Evolutionary conservation across 768 basidiomycete species (phyloP), one percentile per base, ranked within the genome.

Genomic region (Lactifluus hygrophoroides): DNA sequence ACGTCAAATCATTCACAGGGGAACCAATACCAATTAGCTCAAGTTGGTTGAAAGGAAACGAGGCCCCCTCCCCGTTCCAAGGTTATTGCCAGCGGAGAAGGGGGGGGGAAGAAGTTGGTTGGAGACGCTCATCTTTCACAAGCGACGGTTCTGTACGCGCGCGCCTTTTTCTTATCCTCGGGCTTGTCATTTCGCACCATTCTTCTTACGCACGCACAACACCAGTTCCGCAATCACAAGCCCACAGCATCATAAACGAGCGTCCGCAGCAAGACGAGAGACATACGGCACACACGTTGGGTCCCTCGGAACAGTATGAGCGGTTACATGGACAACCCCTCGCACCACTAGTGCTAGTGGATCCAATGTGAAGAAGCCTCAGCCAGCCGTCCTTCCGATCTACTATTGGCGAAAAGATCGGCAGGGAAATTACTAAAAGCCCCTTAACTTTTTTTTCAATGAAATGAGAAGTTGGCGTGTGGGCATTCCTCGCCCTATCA

Each of bases 281-380:
- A 44, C 58, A 59, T 59, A 54, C 53, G 47, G 52, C 27, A 55
- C 11, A 59, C 58, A 59, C 58, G 58, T 59, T 59, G 57, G 10
- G 23, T 42, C 51, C 57, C 57, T 48, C n/a, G 30, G n/a, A 58
- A 58, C 17, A 25, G 48, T 45, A 23, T 5, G 53, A 34, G 42
- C 32, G 30, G 11, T 28, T 32, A n/a, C n/a, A n/a, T n/a, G n/a
- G n/a, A n/a, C 44, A 55, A 8, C 37, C n/a, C n/a, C 47, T 40
- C 37, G 35, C 46, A 38, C 54, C 54, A 56, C 37, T 28, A 48
- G n/a, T n/a, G n/a, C n/a, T 28, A n/a, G 19, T 23, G 54, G 37
- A 16, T 38, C n/a, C 44, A 21, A 23, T 21, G 46, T 56, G 30
- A 56, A n/a, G n/a, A n/a, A n/a, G n/a, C n/a, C n/a, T 40, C 51